Base-by-base conservation (phyloP, 2,329 filamentous ascomycete species). In the Pseudohalonectria lignicola region DNA sequence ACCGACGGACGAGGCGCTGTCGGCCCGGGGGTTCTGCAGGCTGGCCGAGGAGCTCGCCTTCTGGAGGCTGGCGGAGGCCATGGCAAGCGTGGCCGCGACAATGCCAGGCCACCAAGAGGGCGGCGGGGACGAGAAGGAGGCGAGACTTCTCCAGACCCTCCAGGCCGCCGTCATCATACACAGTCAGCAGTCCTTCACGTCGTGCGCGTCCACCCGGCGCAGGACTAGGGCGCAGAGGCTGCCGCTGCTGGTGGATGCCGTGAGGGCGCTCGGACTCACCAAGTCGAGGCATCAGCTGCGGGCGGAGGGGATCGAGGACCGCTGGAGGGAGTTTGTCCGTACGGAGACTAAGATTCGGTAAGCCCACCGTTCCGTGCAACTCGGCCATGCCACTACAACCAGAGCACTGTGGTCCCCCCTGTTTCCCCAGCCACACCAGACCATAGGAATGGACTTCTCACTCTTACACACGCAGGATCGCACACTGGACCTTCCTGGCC, bases 151-250 rank as follows among this genome's bases (percentile, higher is more conserved):
- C 4, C 44, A 51, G 34, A 44, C 46, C 13, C 28, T 55, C 16
- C 48, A 53, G 37, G 51, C 52, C 2, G 48, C 50, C 1, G 10
- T 54, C 18, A 36, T 52, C 16, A 41, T 51, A 2, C 44, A 50
- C 18, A 40, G 46, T 5, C 17, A 46, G 12, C 45, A 50, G 31
- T 46, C 41, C 31, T 39, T 49, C 28, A 43, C 43, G 33, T 47
- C 49, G 23, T 40, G 43, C 16, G 43, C 41, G 2, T 33, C 38
- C 5, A 40, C 39, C 3, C 23, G 48, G 12, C 39, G 43, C 23
- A 34, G 44, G 26, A 45, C 37, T 17, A 36, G 42, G 17, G 38
- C 31, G 6, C 39, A 41, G 20, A 41, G 52, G 4, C 18, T 47
- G 9, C 49, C 49, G 4, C 29, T 31, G 7, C 34, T 55, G 12